Conservation (phyloP, 768 basidiomycete species). For the Punctularia strigosozonata region DNA sequence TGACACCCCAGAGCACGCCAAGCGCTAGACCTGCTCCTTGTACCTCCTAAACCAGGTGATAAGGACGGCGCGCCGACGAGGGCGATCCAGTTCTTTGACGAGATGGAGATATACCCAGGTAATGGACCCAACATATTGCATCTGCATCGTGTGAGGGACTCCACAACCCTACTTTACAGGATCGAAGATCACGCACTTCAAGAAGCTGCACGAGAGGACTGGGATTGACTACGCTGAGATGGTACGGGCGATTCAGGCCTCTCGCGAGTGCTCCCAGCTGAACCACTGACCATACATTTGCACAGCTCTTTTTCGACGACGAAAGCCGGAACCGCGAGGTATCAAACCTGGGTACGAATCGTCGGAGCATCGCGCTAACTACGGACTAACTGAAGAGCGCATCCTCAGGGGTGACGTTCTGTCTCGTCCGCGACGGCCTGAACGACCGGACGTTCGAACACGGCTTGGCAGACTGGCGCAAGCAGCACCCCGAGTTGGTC, state of each 20-base stretch:
- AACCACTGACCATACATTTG: neutral
- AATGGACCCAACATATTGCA: slow-evolving; percentile 7
- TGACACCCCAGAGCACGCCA: slow-evolving; percentile 51
- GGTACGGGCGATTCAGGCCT: slow-evolving; percentile 17
- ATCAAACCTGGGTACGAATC: slow-evolving; percentile 30
- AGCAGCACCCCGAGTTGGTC: slow-evolving; percentile 19
- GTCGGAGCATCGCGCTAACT: neutral
- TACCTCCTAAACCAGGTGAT: slow-evolving; percentile 28
- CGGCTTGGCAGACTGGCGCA: slow-evolving; percentile 67
- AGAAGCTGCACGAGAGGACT: slow-evolving; percentile 43
- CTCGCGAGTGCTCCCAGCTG: neutral
- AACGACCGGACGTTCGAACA: slow-evolving; percentile 49
- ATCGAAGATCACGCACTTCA: slow-evolving; percentile 78
- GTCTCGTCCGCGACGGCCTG: slow-evolving; percentile 54
- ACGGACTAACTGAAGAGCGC: neutral
- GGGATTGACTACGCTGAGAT: slow-evolving; percentile 42
- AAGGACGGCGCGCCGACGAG: slow-evolving; percentile 21
- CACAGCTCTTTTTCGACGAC: slow-evolving; percentile 41
- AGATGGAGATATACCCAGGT: slow-evolving; percentile 69
- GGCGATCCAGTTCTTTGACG: slow-evolving; percentile 55
- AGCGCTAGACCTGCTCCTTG: slow-evolving; percentile 52
- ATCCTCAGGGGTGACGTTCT: slow-evolving; percentile 65
- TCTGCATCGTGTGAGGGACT: neutral
- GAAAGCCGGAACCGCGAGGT: slow-evolving; percentile 32
- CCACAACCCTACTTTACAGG: slow-evolving; percentile 24